Evolutionary conservation across 495 filamentous ascomycete genomes (phyloP).

Genomic region (Cryomyces minteri): DNA sequence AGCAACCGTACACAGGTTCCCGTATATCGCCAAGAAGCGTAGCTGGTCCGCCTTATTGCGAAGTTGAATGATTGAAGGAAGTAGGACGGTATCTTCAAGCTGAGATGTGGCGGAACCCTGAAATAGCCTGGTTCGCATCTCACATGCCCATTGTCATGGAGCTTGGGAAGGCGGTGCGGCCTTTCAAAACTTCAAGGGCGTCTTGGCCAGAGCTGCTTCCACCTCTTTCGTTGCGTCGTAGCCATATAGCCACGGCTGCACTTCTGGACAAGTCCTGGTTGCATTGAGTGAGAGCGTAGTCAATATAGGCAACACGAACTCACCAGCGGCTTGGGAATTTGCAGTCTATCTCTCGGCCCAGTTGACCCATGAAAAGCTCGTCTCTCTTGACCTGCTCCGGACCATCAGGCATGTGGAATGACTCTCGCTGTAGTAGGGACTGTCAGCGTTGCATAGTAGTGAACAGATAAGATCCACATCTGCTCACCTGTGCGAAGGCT

Average conservation of each 20-base stretch:
- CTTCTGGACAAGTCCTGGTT: conserved; percentile 8
- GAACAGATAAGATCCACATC: not conserved
- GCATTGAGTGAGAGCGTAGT: not conserved
- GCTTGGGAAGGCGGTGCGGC: too few relatives aligned
- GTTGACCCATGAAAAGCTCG: conserved; percentile 8
- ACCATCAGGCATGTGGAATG: conserved; percentile 12
- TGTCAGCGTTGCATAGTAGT: not conserved
- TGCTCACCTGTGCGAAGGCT: conserved; percentile 8
- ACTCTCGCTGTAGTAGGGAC: not conserved
- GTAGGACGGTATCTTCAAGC: too few relatives aligned
- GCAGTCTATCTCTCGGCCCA: conserved; percentile 11
- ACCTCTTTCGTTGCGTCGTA: conserved; percentile 13
- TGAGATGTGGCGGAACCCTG: too few relatives aligned
- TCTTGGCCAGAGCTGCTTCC: conserved; percentile 1
- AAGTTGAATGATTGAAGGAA: too few relatives aligned
- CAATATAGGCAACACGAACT: not conserved
- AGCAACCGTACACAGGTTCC: too few relatives aligned
- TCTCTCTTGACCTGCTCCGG: conserved; percentile 12
- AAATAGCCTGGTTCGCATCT: too few relatives aligned
- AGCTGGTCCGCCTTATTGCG: too few relatives aligned
- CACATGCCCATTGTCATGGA: too few relatives aligned
- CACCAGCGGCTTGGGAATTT: conserved; percentile 11
- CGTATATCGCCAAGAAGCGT: too few relatives aligned
- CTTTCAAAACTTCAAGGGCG: too few relatives aligned
- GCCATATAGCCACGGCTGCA: conserved; percentile 15